Evolutionary conservation across 768 basidiomycete species (phyloP).

Genomic region (Russula dissimulans): DNA sequence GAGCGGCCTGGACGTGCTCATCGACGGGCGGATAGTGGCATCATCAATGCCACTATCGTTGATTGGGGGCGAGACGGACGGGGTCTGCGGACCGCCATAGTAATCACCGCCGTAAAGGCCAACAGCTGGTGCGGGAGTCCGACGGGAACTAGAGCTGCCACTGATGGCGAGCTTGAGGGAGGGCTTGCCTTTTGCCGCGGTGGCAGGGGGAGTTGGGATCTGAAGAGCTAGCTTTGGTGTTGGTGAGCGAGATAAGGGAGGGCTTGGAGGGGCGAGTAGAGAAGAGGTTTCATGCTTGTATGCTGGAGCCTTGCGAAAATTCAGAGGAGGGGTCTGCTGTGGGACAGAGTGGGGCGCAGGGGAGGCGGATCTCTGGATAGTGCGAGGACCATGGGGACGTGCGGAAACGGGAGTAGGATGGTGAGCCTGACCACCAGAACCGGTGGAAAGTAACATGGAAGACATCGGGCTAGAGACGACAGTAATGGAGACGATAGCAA

Average conservation of each 20-base stretch:
- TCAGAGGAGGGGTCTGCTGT: conserved; percentile 32
- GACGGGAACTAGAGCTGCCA: conserved; percentile 2
- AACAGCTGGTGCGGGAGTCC: not conserved
- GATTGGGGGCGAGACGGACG: conserved; percentile 12
- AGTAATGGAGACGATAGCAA: not conserved
- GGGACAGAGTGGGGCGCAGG: conserved; percentile 27
- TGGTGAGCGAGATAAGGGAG: conserved; percentile 21
- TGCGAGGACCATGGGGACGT: conserved; percentile 47
- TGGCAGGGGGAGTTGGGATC: conserved; percentile 22
- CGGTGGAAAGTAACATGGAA: conserved; percentile 10
- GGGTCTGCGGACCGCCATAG: conserved; percentile 19
- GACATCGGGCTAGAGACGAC: not conserved
- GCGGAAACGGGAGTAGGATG: conserved; percentile 22
- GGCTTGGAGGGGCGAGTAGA: conserved; percentile 15
- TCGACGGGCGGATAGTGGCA: conserved; percentile 35
- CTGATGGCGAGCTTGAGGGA: conserved; percentile 19
- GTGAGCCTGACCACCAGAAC: conserved; percentile 21
- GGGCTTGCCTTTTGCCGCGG: conserved; percentile 16
- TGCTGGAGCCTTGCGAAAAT: conserved; percentile 31
- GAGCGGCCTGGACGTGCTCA: conserved; percentile 15
- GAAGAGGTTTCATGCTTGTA: conserved; percentile 13
- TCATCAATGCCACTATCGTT: conserved; percentile 30
- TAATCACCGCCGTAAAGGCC: conserved; percentile 16
- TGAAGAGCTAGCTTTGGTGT: conserved; percentile 27
- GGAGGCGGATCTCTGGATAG: conserved; percentile 34